Evolutionary conservation across 257 asterid genomes (phyloP), one percentile per base, ranked within the genome.

Genomic region (Schizonepeta tenuifolia): DNA sequence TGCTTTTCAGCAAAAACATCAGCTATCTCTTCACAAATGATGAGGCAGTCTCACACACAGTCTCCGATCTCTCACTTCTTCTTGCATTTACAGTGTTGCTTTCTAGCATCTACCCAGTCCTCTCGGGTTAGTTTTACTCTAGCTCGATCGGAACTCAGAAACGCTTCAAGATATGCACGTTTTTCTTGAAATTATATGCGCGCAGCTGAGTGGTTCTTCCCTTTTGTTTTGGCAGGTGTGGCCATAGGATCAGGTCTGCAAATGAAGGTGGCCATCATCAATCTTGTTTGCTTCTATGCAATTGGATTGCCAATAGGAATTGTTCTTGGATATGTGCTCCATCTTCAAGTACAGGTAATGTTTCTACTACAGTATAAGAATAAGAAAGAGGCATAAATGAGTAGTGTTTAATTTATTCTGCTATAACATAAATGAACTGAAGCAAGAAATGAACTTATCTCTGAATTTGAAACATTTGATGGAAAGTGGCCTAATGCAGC

Each of bases 71-170:
- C 49, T 85, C 96, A 4, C 10, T 73, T 49, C 70, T 86, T 8
- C 88, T 88, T 3, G 84, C 86, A 2, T 43, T 86, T 70, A 74
- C 96, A 0, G 72, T 86, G 26, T 78, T 88, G 69, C 89, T 88
- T 40, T 77, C 74, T 46, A 80, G 89, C 84, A 73, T 82, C 49
- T 89, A 53, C n/a, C 92, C 92, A 0, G 83, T 88, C 5, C 86
- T 88, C 61, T 86, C 92, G 20, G 92, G 92, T 79, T 54, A 49
- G 74, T 18, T 18, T 38, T 38, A 8, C 40, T 7, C 9, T 3
- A n/a, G n/a, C n/a, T 33, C 7, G 38, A 28, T 28, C 33, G 4
- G 33, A 28, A 28, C 4, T 28, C 33, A 28, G 33, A 28, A 28
- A 28, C 43, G 9, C 17, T 47, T 4, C 54, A 14, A 15, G 54